Evolutionary conservation across 2,329 filamentous ascomycete genomes (phyloP).

Genomic region (Trichoderma sp.): DNA sequence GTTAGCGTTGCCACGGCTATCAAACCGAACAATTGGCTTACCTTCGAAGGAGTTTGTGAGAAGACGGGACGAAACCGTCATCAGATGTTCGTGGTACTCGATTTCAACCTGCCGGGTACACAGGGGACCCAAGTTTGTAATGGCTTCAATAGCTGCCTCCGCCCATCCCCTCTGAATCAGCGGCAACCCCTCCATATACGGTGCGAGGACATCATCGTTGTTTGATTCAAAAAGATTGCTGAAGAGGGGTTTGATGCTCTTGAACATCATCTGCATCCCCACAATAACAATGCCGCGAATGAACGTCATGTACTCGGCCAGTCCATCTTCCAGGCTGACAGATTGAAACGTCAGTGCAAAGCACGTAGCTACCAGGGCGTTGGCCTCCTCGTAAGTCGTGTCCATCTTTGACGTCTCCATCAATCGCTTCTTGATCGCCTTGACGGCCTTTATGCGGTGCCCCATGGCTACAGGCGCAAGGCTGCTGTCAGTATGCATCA

Average conservation of each 20-base stretch:
- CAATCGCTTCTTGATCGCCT: slow-evolving; percentile 60
- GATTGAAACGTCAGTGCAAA: slow-evolving; percentile 63
- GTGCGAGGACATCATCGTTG: slow-evolving; percentile 47
- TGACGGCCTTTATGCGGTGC: slow-evolving; percentile 67
- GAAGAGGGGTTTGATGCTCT: slow-evolving; percentile 54
- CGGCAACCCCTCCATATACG: slow-evolving; percentile 51
- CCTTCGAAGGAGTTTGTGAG: slow-evolving; percentile 57
- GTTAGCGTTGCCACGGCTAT: background rate
- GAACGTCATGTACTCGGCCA: slow-evolving; percentile 64
- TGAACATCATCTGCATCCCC: slow-evolving; percentile 55
- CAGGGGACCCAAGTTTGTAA: slow-evolving; percentile 49
- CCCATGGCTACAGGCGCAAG: slow-evolving; percentile 61
- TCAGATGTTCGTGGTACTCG: slow-evolving; percentile 50
- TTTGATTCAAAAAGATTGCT: slow-evolving; percentile 49
- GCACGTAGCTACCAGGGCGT: slow-evolving; percentile 62
- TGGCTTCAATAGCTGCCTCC: slow-evolving; percentile 49
- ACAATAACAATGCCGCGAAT: slow-evolving; percentile 60
- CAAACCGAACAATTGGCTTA: slow-evolving; percentile 36
- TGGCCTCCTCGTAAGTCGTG: slow-evolving; percentile 55
- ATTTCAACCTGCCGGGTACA: slow-evolving; percentile 49
- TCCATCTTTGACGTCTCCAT: slow-evolving; percentile 46
- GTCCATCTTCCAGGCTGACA: slow-evolving; percentile 58
- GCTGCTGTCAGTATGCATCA: slow-evolving; percentile 54
- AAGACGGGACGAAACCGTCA: slow-evolving; percentile 54
- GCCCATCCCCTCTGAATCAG: slow-evolving; percentile 50